Evolutionary conservation across 2,329 filamentous ascomycete genomes (phyloP), one percentile per base, ranked within the genome.

Genomic region (Alternaria arbusti): DNA sequence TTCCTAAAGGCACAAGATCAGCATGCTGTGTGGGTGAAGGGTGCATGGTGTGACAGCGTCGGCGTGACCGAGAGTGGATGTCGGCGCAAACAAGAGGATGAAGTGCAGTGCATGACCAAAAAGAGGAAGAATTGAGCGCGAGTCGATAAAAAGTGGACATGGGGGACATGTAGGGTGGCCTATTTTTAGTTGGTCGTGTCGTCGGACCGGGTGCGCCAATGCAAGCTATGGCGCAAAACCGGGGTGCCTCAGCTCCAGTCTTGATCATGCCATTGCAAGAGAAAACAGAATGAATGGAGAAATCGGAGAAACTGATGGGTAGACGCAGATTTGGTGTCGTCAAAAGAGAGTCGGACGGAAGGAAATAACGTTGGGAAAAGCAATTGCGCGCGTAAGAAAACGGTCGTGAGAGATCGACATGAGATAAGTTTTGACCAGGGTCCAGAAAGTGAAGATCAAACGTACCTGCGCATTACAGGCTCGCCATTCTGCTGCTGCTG

Each of bases 401-500:
- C 25, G 26, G 30, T n/a, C 20, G 54, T 17, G n/a, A 43, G 49
- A 26, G 36, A 59, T 40, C 36, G 44, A 50, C 11, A 56, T 20
- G 46, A 43, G 7, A 54, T 20, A 43, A 46, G 46, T 40, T 45
- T 44, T 26, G 56, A 54, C 52, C 52, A 61, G 59, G 64, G 56
- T 57, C 43, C 36, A 45, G 22, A 43, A 57, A 46, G 55, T 57
- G 59, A 26, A 45, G 55, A 65, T 45, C 23, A 30, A 46, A 60
- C 86, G 71, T 88, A 91, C 89, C 89, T 90, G 84, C 87, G 85
- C 82, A 89, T 89, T 64, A 89, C 87, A 77, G 88, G 88, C 71
- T 85, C 80, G 68, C 77, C 75, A 66, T 78, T 78, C 59, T 71
- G 71, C 63, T 80, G 76, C 55, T 71, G 71, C 61, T 80, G 76